A percentile compares a stretch with the other conserved stretches of the same genome.
phyloP scores from a whole-genome alignment of 163 green algal genomes.

The Chlamydomonas reinhardtii region DNA sequence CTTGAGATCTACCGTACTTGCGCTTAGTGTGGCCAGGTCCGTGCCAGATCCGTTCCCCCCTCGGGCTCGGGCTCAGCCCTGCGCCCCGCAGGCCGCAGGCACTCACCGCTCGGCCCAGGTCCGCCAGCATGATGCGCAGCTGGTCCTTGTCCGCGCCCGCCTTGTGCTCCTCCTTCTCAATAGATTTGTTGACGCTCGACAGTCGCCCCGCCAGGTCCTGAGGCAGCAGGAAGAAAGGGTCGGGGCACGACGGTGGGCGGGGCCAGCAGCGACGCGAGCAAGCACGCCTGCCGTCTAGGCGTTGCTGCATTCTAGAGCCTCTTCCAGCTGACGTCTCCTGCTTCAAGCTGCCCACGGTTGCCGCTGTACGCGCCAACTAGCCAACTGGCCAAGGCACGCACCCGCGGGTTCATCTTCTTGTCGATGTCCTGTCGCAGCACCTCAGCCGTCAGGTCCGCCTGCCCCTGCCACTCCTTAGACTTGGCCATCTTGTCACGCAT shows the following conservation, averaged over 20 bases:
- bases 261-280: too few relatives aligned
- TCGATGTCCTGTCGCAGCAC: constrained; percentile 19
- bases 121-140: background rate
- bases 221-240: too few relatives aligned
- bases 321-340: too few relatives aligned
- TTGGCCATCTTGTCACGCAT: background rate
- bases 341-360: too few relatives aligned
- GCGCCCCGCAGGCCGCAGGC: background rate
- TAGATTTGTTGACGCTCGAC: background rate
- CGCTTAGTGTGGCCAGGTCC: too few relatives aligned
- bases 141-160: background rate
- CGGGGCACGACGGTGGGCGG: too few relatives aligned
- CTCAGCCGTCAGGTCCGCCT: background rate
- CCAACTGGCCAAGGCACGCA: background rate
- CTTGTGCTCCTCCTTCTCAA: background rate
- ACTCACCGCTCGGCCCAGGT: background rate
- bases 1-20: too few relatives aligned
- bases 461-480: background rate
- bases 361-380: background rate
- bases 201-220: background rate
- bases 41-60: too few relatives aligned
- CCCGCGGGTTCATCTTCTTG: background rate
- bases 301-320: too few relatives aligned
- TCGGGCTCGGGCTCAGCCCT: too few relatives aligned
- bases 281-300: too few relatives aligned